Conservation (phyloP, 768 basidiomycete species). For the Scleroderma bovista region DNA sequence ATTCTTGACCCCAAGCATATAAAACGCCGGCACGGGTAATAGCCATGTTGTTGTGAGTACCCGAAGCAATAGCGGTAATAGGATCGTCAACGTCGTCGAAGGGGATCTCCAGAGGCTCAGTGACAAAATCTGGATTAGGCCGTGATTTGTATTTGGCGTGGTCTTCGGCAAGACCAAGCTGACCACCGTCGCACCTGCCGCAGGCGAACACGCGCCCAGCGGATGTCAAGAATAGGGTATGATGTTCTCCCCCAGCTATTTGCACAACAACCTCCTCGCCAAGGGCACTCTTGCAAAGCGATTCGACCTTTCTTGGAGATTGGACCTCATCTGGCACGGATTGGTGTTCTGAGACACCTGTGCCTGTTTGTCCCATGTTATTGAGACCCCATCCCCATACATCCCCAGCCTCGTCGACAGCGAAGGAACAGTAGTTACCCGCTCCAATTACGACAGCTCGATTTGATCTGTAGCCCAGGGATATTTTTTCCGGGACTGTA, state of each 20-base stretch:
- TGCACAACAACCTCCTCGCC: constrained; percentile 61
- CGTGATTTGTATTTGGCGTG: constrained; percentile 60
- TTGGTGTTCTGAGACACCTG: constrained; percentile 40
- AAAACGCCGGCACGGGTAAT: constrained; percentile 62
- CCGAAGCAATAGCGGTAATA: constrained; percentile 60
- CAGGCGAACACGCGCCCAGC: constrained; percentile 82
- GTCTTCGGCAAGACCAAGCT: constrained; percentile 70
- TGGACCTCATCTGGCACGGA: constrained; percentile 50
- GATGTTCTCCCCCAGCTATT: constrained; percentile 82
- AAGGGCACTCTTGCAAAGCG: constrained; percentile 57
- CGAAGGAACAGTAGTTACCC: constrained; percentile 86
- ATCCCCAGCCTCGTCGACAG: constrained; percentile 74
- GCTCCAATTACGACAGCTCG: constrained; percentile 70
- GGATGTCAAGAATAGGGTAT: constrained; percentile 83
- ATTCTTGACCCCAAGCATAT: constrained; percentile 76
- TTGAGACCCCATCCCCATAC: constrained; percentile 98
- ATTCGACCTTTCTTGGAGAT: constrained; percentile 57
- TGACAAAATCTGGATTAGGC: constrained; percentile 51
- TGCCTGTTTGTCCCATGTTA: constrained; percentile 79
- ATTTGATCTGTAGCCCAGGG: constrained; percentile 61
- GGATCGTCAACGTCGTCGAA: constrained; percentile 64
- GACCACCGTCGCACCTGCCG: constrained; percentile 79
- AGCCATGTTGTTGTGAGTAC: constrained; percentile 68
- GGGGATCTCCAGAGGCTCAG: constrained; percentile 57
- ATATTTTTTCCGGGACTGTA: constrained; percentile 81